Percentiles rank a stretch among this genome's conserved stretches.
phyloP scores from a whole-genome alignment of 768 basidiomycete species.

The Lactarius vividus region DNA sequence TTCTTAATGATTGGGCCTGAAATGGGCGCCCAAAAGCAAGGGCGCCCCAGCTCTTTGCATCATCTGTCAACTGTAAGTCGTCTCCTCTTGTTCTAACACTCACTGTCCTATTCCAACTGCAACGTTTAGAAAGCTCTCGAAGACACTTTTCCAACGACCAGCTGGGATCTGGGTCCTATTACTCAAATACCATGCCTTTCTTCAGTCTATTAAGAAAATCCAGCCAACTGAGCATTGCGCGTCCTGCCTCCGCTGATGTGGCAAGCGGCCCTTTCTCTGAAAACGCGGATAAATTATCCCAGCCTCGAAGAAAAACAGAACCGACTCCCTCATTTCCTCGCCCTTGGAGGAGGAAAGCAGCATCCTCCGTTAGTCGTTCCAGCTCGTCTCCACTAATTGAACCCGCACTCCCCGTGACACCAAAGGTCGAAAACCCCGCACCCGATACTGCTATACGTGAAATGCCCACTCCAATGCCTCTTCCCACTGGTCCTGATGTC shows the following conservation, averaged over 20 bases:
- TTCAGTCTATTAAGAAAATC: constrained; percentile 4
- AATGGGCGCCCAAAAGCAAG: neutral
- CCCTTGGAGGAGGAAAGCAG: constrained; percentile 4
- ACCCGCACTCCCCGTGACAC: neutral
- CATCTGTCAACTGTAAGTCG: neutral
- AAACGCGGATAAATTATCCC: neutral
- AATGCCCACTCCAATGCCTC: constrained; percentile 1
- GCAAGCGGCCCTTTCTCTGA: neutral
- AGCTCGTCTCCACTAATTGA: neutral
- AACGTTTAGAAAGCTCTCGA: neutral
- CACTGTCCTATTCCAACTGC: neutral
- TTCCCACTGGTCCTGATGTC: neutral
- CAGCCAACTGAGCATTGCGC: neutral
- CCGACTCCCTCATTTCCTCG: neutral
- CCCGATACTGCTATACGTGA: neutral
- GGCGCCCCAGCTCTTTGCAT: neutral
- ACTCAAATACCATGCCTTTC: neutral
- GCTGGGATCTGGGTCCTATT: neutral
- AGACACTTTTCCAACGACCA: neutral
- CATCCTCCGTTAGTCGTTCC: neutral
- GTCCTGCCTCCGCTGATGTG: neutral
- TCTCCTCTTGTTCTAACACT: neutral
- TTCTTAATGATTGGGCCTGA: too few species aligned
- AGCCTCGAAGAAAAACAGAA: neutral
- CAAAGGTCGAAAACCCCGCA: neutral